A percentile compares a stretch with the other conserved stretches of the same genome.
These are phyloP conservation scores for Fusarium clavum DNA, from an alignment of 2,329 filamentous ascomycete genomes.

Conservation along the genomic window DNA sequence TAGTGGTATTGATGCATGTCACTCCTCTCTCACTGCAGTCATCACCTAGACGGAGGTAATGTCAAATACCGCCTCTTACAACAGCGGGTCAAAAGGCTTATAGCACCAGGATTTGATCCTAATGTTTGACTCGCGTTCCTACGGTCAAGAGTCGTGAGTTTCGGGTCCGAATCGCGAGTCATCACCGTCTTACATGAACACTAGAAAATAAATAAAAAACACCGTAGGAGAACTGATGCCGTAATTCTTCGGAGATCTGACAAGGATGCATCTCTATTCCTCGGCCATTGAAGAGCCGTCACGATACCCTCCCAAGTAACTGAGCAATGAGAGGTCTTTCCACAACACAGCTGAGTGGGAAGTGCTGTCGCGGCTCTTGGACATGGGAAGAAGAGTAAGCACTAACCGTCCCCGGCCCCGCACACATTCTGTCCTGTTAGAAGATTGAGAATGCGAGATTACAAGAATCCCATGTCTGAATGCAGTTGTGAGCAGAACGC, in stretches of 20 bases:
- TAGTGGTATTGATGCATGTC: slow-evolving; percentile 18
- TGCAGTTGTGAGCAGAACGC: background rate
- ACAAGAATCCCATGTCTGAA: slow-evolving; percentile 17
- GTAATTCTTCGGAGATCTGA: slow-evolving; percentile 19
- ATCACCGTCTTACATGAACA: slow-evolving; percentile 13
- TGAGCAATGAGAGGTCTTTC: slow-evolving; percentile 13
- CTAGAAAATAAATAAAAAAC: background rate
- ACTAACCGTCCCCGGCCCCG: slow-evolving; percentile 25
- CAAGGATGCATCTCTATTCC: slow-evolving; percentile 9
- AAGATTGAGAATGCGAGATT: slow-evolving; percentile 19
- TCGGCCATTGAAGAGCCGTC: slow-evolving; percentile 13
- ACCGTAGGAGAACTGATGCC: background rate
- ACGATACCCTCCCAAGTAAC: slow-evolving; percentile 27
- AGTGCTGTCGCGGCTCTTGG: slow-evolving; percentile 20
- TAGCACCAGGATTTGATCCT: background rate
- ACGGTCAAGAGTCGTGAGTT: background rate
- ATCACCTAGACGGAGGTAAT: slow-evolving; percentile 18
- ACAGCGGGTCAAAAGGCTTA: background rate
- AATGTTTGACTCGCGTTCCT: background rate
- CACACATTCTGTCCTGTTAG: slow-evolving; percentile 21
- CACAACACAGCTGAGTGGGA: background rate
- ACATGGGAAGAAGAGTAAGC: slow-evolving; percentile 22
- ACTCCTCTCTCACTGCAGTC: slow-evolving; percentile 27
- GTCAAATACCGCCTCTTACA: background rate
- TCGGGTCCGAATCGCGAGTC: slow-evolving; percentile 17